Base-by-base conservation (phyloP, 2,329 filamentous ascomycete species). In the Endothia cerciana region DNA sequence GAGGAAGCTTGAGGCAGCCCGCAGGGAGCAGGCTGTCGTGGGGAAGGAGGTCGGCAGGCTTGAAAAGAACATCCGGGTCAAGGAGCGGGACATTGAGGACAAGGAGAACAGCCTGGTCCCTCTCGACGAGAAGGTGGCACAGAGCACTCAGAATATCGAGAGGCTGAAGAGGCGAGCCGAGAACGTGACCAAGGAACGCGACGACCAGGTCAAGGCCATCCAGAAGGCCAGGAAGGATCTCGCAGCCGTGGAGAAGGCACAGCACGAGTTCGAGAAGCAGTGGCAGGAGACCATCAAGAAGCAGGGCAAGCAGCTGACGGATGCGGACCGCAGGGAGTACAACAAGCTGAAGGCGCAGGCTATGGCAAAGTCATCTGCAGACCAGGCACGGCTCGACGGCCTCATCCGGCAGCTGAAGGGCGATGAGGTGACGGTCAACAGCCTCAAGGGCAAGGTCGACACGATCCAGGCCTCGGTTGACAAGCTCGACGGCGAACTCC, bases 381-480 rank as follows among this genome's bases (percentile, higher is more conserved):
- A 97, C 72, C 92, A 95, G 74, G 86, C 90, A 70, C 92, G 92
- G 71, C 84, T 97, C 47, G 92, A 96, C 77, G 92, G 93, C 69
- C 85, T 97, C n/a, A 86, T 88, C 65, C 92, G 94, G 28, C 93
- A 97, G 74, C 85, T 93, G 68, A 97, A 94, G 78, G 95, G 93
- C 0, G 94, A 98, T 73, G 91, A 94, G 69, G 93, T 96, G 67
- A 95, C 93, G 0, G 91, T 94, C 67, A 94, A 92, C 73, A 97
- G 91, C 69, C 82, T 98, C 69, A 94, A 91, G 77, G 91, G 92
- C 73, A 97, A 93, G 75, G 89, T 97, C 40, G 93, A 97, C 70
- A 89, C 85, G 63, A 88, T 90, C 19, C 85, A 95, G 69, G 89
- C 89, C 72, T 87, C 90, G 43, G 84, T 92, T 15, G 87, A 91